Evolutionary conservation across 2,329 filamentous ascomycete genomes (phyloP).

Genomic region (Coleophoma eucalyptorum): DNA sequence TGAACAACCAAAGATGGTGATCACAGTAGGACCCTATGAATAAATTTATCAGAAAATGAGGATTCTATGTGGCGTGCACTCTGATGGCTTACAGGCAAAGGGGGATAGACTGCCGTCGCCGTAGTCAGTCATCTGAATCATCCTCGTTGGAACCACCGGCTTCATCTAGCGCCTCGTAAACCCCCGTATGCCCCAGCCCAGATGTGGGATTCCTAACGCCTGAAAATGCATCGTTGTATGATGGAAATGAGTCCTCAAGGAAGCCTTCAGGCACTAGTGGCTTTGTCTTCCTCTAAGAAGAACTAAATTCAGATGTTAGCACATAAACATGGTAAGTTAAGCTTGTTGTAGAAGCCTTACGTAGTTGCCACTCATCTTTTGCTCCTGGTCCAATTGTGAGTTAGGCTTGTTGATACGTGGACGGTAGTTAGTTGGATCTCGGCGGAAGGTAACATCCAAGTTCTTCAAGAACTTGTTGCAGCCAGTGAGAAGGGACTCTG

Average conservation of each 20-base stretch:
- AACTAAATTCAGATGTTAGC: conserved; percentile 50
- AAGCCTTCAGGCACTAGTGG: conserved; percentile 52
- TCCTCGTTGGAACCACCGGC: conserved; percentile 60
- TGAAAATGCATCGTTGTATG: conserved; percentile 22
- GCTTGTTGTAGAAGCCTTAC: conserved; percentile 58
- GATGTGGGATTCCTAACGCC: conserved; percentile 28
- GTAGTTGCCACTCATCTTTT: conserved; percentile 91
- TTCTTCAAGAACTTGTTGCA: conserved; percentile 98
- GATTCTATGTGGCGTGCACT: too few species aligned
- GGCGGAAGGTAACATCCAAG: conserved; percentile 96
- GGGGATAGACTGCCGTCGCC: conserved; percentile 62
- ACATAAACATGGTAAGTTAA: conserved; percentile 2
- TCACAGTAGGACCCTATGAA: conserved; percentile 41
- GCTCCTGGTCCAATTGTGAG: conserved; percentile 95
- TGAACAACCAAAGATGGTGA: conserved; percentile 16
- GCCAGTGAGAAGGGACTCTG: conserved; percentile 84
- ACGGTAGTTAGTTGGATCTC: conserved; percentile 92
- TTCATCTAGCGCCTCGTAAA: conserved; percentile 34
- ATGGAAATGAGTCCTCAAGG: conserved; percentile 36
- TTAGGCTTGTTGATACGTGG: conserved; percentile 98
- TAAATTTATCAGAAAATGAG: too few species aligned
- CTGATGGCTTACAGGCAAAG: conserved; percentile 43
- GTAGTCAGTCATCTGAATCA: conserved; percentile 58
- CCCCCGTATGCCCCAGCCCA: conserved; percentile 22
- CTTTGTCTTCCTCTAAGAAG: conserved; percentile 83